Percentiles rank a stretch among this genome's conserved stretches.
Conservation (phyloP, 192 early-diverging fungal genomes). For the Coemansia sp. region DNA sequence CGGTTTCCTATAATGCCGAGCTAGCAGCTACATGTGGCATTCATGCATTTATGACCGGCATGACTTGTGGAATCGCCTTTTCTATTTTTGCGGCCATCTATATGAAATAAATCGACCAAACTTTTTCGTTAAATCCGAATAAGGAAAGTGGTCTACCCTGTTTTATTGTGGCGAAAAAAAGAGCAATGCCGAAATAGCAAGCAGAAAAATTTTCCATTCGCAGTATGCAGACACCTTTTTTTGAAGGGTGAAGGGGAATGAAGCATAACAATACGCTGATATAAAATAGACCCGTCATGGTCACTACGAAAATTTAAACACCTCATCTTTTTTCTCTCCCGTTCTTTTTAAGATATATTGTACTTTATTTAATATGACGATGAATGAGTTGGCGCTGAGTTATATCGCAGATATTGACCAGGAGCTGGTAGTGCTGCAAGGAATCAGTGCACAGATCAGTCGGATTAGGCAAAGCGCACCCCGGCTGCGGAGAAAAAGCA, state of each 20-base stretch:
- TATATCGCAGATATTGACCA: conserved; percentile 34
- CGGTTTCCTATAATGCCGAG: too few relatives aligned
- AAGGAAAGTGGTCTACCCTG: too few relatives aligned
- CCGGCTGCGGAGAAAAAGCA: conserved; percentile 9
- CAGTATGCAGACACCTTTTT: too few relatives aligned
- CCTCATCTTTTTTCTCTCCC: not conserved
- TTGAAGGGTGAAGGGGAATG: not conserved
- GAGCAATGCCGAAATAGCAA: not conserved
- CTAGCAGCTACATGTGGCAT: too few relatives aligned
- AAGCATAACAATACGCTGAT: conserved; percentile 3
- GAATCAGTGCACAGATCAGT: conserved; percentile 37
- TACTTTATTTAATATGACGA: conserved; percentile 2
- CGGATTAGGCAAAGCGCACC: conserved; percentile 18
- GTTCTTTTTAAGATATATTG: not conserved
- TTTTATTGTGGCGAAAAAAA: not conserved
- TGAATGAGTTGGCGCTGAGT: conserved; percentile 17
- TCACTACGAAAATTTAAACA: not conserved
- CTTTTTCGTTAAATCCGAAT: too few relatives aligned
- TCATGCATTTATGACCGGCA: too few relatives aligned
- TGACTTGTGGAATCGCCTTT: too few relatives aligned
- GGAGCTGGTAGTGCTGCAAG: conserved; percentile 41
- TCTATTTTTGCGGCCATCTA: too few relatives aligned
- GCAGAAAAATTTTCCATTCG: conserved; percentile 5
- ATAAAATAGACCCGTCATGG: conserved; percentile 3
- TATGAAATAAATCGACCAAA: too few relatives aligned